Percentiles rank a stretch among this genome's conserved stretches.
Conservation (phyloP, 768 basidiomycete species). For the Boletus rex-veris region DNA sequence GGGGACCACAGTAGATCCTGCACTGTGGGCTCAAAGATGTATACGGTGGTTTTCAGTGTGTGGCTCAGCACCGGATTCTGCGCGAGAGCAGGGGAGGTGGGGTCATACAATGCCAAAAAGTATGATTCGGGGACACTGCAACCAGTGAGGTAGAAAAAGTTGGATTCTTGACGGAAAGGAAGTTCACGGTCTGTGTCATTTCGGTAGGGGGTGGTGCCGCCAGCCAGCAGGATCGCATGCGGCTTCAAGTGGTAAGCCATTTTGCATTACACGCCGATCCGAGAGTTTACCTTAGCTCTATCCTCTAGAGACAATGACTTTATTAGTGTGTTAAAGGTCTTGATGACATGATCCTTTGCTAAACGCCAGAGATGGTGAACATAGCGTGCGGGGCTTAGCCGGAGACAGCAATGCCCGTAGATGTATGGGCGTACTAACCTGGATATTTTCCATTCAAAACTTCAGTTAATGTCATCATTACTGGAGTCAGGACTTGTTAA, state of each 20-base stretch:
- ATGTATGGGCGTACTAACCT: conserved; percentile 13
- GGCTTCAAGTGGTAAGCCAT: conserved; percentile 39
- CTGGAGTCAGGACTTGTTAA: too few relatives aligned
- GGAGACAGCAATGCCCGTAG: not conserved
- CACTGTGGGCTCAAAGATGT: conserved; percentile 72
- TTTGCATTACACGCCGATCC: not conserved
- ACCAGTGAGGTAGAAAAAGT: conserved; percentile 86
- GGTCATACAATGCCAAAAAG: conserved; percentile 57
- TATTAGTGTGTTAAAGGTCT: conserved; percentile 51
- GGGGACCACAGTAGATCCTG: conserved; percentile 87
- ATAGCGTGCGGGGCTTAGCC: not conserved
- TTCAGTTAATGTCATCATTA: conserved; percentile 3
- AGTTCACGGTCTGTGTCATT: conserved; percentile 87
- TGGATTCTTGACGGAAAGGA: conserved; percentile 71
- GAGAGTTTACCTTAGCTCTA: conserved; percentile 45
- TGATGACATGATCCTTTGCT: conserved; percentile 53
- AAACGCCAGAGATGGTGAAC: not conserved
- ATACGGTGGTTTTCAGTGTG: conserved; percentile 55
- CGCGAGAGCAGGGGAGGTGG: conserved; percentile 20
- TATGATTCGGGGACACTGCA: conserved; percentile 71
- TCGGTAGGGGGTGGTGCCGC: conserved; percentile 58
- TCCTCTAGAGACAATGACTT: conserved; percentile 48
- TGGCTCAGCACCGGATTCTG: conserved; percentile 35
- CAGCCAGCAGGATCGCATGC: conserved; percentile 66
- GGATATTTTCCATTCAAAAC: conserved; percentile 19